phyloP scores from a whole-genome alignment of 768 basidiomycete species.

The Mycena indigotica region DNA sequence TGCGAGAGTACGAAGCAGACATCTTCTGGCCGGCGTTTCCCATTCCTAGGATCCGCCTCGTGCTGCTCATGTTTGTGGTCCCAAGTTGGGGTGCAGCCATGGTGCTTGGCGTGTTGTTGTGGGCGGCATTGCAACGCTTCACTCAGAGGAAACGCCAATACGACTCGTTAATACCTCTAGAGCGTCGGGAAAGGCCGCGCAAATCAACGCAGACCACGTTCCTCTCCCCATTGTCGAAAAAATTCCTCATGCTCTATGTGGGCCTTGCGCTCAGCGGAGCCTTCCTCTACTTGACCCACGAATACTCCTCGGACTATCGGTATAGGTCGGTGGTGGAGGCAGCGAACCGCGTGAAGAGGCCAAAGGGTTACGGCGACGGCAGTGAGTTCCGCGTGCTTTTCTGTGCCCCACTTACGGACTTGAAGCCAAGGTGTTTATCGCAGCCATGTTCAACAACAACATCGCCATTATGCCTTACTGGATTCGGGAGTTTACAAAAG shows the following conservation, averaged over 20 bases:
- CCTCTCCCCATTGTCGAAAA: too few relatives aligned
- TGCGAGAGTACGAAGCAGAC: neutral
- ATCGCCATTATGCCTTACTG: slow-evolving; percentile 40
- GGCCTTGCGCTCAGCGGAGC: slow-evolving; percentile 11
- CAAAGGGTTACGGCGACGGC: slow-evolving; percentile 26
- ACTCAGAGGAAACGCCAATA: neutral
- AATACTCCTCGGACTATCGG: slow-evolving; percentile 28
- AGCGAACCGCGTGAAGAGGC: slow-evolving; percentile 18
- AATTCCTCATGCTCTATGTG: slow-evolving; percentile 1
- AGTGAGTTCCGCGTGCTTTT: neutral
- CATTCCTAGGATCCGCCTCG: slow-evolving; percentile 7
- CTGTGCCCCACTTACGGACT: neutral
- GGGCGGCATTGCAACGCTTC: neutral
- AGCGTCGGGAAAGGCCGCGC: too few relatives aligned
- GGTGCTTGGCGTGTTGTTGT: neutral
- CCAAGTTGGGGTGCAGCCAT: neutral
- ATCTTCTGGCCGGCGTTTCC: slow-evolving; percentile 14
- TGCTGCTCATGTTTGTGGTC: slow-evolving; percentile 8
- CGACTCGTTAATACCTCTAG: neutral
- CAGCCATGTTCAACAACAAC: slow-evolving; percentile 43
- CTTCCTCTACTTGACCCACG: slow-evolving; percentile 23
- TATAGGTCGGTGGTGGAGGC: slow-evolving; percentile 23
- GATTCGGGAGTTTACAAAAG: slow-evolving; percentile 37
- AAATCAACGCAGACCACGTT: neutral
- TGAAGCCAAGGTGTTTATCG: slow-evolving; percentile 40